These are phyloP conservation scores for Trametes elegans DNA, from an alignment of 768 basidiomycete species.

Conservation along the genomic window DNA sequence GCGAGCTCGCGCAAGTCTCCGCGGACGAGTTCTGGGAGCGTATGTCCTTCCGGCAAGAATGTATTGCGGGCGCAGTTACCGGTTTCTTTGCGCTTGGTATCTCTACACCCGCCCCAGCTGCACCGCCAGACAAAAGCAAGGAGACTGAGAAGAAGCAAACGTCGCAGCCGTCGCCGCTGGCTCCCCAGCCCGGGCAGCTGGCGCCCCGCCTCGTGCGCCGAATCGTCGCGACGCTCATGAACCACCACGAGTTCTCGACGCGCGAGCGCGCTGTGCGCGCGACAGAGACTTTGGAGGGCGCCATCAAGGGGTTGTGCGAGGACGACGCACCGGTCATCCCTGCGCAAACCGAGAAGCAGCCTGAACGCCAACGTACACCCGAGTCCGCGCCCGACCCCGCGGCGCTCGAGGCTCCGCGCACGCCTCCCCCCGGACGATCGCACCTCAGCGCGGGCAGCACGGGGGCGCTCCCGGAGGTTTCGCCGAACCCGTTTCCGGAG, in stretches of 20 bases:
- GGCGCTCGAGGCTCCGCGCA: constrained; percentile 46
- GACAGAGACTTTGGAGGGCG: constrained; percentile 67
- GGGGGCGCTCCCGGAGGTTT: constrained; percentile 41
- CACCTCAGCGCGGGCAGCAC: constrained; percentile 25
- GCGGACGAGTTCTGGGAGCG: constrained; percentile 94
- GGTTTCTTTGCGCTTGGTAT: constrained; percentile 82
- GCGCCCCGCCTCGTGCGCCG: constrained; percentile 66
- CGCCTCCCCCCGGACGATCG: constrained; percentile 40
- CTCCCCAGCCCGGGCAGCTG: constrained; percentile 59
- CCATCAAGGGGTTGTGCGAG: constrained; percentile 71
- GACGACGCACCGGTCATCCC: constrained; percentile 38
- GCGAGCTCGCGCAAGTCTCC: constrained; percentile 57
- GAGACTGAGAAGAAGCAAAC: not conserved
- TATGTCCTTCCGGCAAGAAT: constrained; percentile 96
- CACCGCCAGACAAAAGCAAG: not conserved
- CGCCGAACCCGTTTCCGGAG: constrained; percentile 68
- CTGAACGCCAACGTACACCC: constrained; percentile 19
- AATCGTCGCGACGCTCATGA: constrained; percentile 64
- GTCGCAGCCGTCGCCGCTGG: constrained; percentile 42
- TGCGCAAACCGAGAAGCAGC: not conserved
- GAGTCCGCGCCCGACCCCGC: constrained; percentile 20
- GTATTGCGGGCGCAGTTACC: constrained; percentile 84
- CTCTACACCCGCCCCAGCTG: constrained; percentile 18
- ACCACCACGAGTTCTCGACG: constrained; percentile 75
- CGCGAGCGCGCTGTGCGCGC: constrained; percentile 60